Conservation (phyloP, 2,329 filamentous ascomycete genomes). For the Trichoderma harzianum region DNA sequence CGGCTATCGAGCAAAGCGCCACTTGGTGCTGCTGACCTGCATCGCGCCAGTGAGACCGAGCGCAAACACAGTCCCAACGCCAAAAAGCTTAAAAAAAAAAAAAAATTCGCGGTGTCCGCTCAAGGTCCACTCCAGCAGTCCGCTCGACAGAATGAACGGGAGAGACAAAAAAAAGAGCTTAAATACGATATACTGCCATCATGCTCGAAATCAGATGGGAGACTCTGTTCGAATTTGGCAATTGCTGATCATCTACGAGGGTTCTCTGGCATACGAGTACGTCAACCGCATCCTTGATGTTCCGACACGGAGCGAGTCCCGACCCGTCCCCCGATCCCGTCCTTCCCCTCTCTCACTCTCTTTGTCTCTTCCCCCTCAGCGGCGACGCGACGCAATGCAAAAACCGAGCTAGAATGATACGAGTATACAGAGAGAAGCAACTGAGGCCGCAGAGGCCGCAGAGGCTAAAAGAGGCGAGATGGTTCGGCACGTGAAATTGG, state of each 20-base stretch:
- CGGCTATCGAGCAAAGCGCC: background rate
- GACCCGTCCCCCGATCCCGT: background rate
- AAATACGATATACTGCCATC: background rate
- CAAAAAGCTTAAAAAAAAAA: background rate
- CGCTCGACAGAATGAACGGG: background rate
- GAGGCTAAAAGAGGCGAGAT: background rate
- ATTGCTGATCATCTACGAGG: background rate
- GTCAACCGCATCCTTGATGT: background rate
- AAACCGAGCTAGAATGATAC: background rate
- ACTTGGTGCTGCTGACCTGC: slow-evolving; percentile 8
- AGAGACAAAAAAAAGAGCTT: background rate
- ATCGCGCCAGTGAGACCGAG: slow-evolving; percentile 5
- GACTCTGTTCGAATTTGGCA: background rate
- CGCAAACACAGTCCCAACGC: background rate
- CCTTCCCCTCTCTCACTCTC: background rate
- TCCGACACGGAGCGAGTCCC: background rate
- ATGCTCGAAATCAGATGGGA: background rate
- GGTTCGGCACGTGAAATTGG: background rate
- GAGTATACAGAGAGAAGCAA: background rate
- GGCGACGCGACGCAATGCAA: background rate
- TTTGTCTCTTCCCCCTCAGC: background rate
- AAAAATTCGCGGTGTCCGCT: background rate
- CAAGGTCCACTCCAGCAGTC: background rate
- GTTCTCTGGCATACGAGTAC: background rate
- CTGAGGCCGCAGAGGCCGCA: background rate